Base-by-base conservation (phyloP, 371 early-diverging fungal species). In the Mortierella sp. region DNA sequence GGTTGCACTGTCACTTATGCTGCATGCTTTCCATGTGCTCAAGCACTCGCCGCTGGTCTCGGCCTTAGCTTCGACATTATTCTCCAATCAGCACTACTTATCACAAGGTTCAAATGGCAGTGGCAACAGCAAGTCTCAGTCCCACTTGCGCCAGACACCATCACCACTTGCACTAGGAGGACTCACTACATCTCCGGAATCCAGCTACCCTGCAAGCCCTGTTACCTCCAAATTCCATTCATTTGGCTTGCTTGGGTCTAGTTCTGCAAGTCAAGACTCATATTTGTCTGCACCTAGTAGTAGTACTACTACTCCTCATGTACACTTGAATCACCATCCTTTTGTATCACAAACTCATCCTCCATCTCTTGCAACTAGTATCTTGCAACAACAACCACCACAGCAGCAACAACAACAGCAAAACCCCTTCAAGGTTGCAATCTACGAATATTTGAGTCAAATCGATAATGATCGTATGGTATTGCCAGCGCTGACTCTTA, bases 21-120 rank as follows among this genome's bases (percentile, higher is more conserved):
- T 81, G 10, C 83, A 83, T 29, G 83, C 82, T 9, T 70, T 83
- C 42, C 82, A 83, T 53, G 82, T 83, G 19, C 77, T 83, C 15
- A 81, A 74, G 40, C 62, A 83, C 34, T 67, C 82, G 22, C 82
- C 82, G 2, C 60, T 83, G 19, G 83, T 83, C 22, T 82, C 77
- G 0, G 76, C 82, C 0, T 29, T 81, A 65, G 51, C 82, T 7
- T 73, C 82, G 3, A 82, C 82, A n/a, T 47, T 83, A 19, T 83
- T 83, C 31, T 76, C 82, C 15, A 76, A 74, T 42, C 75, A 79
- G 31, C 71, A 64, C 17, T 64, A 59, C 35, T 54, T 64, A 17
- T 56, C 58, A 23, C 13, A 56, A 26, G 17, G 13, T 22, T 63
- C 32, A 61, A 45, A 23, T 56, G 61, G 23, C 56, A 75, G 23